These are phyloP conservation scores for Casuarina glauca DNA, from an alignment of 306 rosid genomes.

Conservation along the genomic window DNA sequence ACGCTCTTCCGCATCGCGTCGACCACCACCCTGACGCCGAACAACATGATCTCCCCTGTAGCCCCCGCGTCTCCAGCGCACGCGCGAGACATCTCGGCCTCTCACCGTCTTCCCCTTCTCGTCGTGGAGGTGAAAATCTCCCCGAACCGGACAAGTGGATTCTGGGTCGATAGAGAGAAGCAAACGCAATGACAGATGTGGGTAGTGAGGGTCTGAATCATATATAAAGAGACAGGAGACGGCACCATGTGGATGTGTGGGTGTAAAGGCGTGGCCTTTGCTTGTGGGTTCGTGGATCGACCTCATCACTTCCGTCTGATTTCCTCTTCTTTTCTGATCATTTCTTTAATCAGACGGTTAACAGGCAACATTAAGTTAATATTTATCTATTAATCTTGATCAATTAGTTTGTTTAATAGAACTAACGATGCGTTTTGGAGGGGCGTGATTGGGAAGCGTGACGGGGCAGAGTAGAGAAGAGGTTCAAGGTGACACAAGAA, in stretches of 20 bases:
- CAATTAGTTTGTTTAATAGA: too few relatives aligned
- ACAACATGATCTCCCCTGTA: constrained; percentile 80
- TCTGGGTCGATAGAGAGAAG: not conserved
- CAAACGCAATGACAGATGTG: too few relatives aligned
- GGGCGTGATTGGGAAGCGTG: not conserved
- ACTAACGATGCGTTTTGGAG: not conserved
- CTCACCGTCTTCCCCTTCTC: not conserved
- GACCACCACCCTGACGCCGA: constrained; percentile 87
- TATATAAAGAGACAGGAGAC: not conserved
- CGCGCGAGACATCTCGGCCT: not conserved
- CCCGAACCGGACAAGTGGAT: not conserved
- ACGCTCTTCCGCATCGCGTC: constrained; percentile 98
- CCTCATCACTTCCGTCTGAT: too few relatives aligned
- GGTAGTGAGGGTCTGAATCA: too few relatives aligned
- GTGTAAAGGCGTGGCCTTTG: not conserved
- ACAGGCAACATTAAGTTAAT: too few relatives aligned
- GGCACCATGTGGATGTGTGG: constrained; percentile 11
- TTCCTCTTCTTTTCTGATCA: too few relatives aligned
- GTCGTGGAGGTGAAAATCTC: not conserved
- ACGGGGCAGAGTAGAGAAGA: not conserved
- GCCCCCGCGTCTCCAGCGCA: not conserved
- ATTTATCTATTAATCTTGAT: too few relatives aligned
- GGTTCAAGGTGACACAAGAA: not conserved
- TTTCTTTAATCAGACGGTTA: too few relatives aligned
- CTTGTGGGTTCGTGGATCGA: not conserved